These are phyloP conservation scores for Sistotremastrum niveocremeum DNA, from an alignment of 768 basidiomycete species.

Conservation along the genomic window DNA sequence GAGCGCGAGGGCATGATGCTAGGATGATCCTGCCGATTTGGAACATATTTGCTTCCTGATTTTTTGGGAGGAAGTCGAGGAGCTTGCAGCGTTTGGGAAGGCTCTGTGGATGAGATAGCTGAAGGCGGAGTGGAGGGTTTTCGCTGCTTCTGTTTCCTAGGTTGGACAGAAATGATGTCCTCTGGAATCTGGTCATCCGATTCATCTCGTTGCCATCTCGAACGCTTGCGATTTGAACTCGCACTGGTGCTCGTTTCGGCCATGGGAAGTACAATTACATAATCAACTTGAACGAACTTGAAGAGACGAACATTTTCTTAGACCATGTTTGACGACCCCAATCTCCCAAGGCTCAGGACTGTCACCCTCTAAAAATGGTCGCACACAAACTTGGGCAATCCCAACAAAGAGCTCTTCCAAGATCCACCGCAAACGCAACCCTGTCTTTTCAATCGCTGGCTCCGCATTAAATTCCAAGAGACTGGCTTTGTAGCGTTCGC, in stretches of 20 bases:
- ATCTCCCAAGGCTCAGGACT: slow-evolving; percentile 1
- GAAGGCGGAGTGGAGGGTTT: slow-evolving; percentile 1
- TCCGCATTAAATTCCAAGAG: slow-evolving; percentile 90
- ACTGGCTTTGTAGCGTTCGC: slow-evolving; percentile 1
- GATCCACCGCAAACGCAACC: slow-evolving; percentile 67
- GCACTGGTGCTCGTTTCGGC: too few species aligned
- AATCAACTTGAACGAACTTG: slow-evolving; percentile 21
- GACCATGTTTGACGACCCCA: slow-evolving; percentile 20
- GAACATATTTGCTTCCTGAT: slow-evolving; percentile 55
- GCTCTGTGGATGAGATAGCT: background rate
- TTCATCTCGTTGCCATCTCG: too few species aligned
- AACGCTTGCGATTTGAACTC: too few species aligned
- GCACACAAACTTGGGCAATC: slow-evolving; percentile 53
- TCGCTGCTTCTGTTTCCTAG: too few species aligned
- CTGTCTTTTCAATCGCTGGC: slow-evolving; percentile 91
- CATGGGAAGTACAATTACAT: slow-evolving; percentile 4
- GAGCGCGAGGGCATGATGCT: slow-evolving; percentile 77
- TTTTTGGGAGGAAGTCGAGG: background rate
- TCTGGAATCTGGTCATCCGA: too few species aligned
- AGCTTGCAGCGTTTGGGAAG: background rate
- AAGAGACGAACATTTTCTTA: slow-evolving; percentile 58
- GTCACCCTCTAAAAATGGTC: slow-evolving; percentile 41
- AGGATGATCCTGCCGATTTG: slow-evolving; percentile 65
- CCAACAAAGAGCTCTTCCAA: slow-evolving; percentile 67
- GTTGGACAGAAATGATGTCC: too few species aligned